phyloP scores from a whole-genome alignment of 306 rosid genomes.

The Cotoneaster glaucophyllus region DNA sequence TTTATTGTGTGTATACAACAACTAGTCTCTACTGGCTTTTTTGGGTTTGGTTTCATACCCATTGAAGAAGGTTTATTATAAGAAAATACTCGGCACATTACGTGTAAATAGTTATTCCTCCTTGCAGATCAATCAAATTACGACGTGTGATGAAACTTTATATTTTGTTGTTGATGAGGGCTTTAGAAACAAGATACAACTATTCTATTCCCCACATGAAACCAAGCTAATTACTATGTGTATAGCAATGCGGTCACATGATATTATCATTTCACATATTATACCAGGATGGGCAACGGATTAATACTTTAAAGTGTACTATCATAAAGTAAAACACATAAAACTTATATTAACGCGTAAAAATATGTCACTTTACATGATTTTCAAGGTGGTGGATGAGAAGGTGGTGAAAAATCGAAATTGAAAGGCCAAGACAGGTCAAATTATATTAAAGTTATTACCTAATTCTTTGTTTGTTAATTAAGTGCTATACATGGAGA shows the following conservation, averaged over 20 bases:
- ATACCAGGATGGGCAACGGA: too few relatives aligned
- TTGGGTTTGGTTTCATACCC: background rate
- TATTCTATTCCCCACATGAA: background rate
- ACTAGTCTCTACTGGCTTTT: background rate
- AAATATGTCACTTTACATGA: background rate
- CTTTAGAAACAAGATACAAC: background rate
- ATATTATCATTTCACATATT: background rate
- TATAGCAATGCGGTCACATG: background rate
- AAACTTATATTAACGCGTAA: background rate
- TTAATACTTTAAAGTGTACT: too few relatives aligned
- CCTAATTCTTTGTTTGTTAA: background rate
- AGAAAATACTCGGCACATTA: background rate
- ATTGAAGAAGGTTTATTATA: background rate
- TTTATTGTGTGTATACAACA: slow-evolving; percentile 18
- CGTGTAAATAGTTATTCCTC: background rate
- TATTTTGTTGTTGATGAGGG: background rate
- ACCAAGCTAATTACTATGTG: background rate
- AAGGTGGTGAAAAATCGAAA: background rate
- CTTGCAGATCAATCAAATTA: background rate
- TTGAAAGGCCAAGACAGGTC: background rate
- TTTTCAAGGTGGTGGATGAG: background rate
- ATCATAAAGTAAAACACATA: too few relatives aligned
- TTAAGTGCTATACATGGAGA: background rate
- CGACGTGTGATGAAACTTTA: background rate
- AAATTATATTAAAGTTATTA: background rate